Conservation (phyloP, 257 asterid genomes). For the Echites panduratus region DNA sequence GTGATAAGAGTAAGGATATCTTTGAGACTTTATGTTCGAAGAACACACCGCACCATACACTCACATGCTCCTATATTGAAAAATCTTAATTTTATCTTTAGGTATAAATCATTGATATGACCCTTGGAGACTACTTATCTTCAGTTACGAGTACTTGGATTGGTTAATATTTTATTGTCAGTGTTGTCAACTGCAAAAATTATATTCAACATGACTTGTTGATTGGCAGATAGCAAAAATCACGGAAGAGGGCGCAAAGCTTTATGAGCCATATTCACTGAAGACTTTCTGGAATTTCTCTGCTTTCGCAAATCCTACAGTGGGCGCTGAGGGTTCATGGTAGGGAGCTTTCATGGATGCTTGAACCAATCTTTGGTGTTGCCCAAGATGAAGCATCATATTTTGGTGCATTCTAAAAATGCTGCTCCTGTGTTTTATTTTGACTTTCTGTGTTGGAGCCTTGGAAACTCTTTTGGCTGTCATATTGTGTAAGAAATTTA, state of each 20-base stretch:
- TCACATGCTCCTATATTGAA: too few species aligned
- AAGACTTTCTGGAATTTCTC: constrained; percentile 75
- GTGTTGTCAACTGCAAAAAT: neutral
- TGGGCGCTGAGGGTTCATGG: constrained; percentile 93
- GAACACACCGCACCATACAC: too few species aligned
- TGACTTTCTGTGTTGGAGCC: neutral
- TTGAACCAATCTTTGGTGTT: neutral
- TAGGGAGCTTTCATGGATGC: constrained; percentile 20
- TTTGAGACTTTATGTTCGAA: too few species aligned
- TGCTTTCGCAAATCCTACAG: constrained; percentile 85
- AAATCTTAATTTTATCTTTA: too few species aligned
- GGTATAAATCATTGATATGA: neutral
- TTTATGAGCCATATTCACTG: constrained; percentile 69
- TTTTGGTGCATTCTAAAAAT: neutral
- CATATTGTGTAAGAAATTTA: neutral
- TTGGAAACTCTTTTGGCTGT: too few species aligned
- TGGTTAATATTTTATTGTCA: too few species aligned
- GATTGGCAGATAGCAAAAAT: constrained; percentile 78
- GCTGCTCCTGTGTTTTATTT: neutral
- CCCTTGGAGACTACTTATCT: neutral
- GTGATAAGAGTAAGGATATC: too few species aligned
- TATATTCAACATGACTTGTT: constrained; percentile 4
- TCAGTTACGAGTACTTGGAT: neutral
- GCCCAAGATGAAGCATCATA: neutral
- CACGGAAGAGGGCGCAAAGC: constrained; percentile 73